phyloP scores from a whole-genome alignment of 352 stramenopile species.

The Aphanomyces astaci region DNA sequence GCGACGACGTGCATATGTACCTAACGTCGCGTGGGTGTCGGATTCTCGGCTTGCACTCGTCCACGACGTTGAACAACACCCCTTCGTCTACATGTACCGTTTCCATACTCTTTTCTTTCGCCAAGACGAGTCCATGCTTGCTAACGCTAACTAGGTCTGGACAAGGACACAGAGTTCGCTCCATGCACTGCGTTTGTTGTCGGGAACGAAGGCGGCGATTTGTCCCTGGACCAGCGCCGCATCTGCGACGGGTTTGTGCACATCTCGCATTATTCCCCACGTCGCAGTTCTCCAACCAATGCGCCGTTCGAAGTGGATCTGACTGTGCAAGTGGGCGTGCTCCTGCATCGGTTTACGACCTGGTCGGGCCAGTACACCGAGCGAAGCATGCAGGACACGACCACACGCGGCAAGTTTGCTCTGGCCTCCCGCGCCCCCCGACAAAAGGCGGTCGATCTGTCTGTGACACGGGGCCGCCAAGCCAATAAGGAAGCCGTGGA shows the following conservation, averaged over 20 bases:
- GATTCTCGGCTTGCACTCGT: slow-evolving; percentile 43
- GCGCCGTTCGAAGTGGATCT: slow-evolving; percentile 33
- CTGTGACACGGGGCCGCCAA: slow-evolving; percentile 34
- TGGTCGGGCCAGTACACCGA: slow-evolving; percentile 45
- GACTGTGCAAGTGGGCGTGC: slow-evolving; percentile 54
- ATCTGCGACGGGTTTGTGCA: slow-evolving; percentile 65
- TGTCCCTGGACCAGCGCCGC: slow-evolving; percentile 49
- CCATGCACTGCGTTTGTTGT: slow-evolving; percentile 64
- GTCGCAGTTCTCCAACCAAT: background rate
- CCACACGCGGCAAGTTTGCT: slow-evolving; percentile 68
- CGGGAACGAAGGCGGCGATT: slow-evolving; percentile 53
- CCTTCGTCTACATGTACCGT: slow-evolving; percentile 29
- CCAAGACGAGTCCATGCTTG: too few relatives aligned
- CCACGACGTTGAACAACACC: background rate
- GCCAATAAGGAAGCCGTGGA: slow-evolving; percentile 38
- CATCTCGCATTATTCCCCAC: slow-evolving; percentile 33
- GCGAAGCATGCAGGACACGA: slow-evolving; percentile 51
- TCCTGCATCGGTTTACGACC: slow-evolving; percentile 57
- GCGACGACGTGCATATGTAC: slow-evolving; percentile 46
- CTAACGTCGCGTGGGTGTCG: slow-evolving; percentile 47
- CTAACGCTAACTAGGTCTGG: slow-evolving; percentile 32
- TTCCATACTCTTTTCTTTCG: background rate
- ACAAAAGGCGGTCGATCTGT: slow-evolving; percentile 34
- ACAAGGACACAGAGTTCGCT: slow-evolving; percentile 35
- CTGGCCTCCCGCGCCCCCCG: slow-evolving; percentile 37